A percentile compares a stretch with the other conserved stretches of the same genome.
Conservation (phyloP, 768 basidiomycete species). For the Mycena rosella region DNA sequence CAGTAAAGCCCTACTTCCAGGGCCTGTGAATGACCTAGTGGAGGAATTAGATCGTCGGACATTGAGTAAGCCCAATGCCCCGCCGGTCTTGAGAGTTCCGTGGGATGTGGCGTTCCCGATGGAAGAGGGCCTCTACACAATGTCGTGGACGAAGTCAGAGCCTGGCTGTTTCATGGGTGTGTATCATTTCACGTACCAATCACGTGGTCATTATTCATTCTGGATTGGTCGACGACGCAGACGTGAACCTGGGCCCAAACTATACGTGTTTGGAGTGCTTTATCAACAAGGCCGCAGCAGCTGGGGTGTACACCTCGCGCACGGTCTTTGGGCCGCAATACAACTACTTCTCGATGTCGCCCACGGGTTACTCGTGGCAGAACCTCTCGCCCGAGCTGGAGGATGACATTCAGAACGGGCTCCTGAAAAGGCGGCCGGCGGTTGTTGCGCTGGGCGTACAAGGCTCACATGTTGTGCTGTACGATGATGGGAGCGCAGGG, state of each 20-base stretch:
- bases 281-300: constrained; percentile 5
- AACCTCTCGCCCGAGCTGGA: constrained; percentile 18
- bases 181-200: not conserved
- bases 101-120: no score
- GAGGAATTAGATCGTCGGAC: no score
- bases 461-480: constrained; percentile 25
- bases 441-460: constrained; percentile 24
- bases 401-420: constrained; percentile 17
- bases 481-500: constrained; percentile 22
- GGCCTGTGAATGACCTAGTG: no score
- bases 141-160: no score
- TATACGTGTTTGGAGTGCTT: constrained; percentile 25
- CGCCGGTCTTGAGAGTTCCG: no score
- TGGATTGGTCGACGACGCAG: not conserved
- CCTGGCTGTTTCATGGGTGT: constrained; percentile 6
- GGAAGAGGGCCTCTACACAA: no score
- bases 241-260: constrained; percentile 1
- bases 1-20: no score
- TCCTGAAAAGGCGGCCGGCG: constrained; percentile 10
- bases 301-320: constrained; percentile 10
- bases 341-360: constrained; percentile 26
- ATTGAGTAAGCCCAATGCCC: no score
- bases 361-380: constrained; percentile 23
- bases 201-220: no score
- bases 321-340: constrained; percentile 18